Base-by-base conservation (phyloP, 106 monocot species). In the Dendrobium catenatum region DNA sequence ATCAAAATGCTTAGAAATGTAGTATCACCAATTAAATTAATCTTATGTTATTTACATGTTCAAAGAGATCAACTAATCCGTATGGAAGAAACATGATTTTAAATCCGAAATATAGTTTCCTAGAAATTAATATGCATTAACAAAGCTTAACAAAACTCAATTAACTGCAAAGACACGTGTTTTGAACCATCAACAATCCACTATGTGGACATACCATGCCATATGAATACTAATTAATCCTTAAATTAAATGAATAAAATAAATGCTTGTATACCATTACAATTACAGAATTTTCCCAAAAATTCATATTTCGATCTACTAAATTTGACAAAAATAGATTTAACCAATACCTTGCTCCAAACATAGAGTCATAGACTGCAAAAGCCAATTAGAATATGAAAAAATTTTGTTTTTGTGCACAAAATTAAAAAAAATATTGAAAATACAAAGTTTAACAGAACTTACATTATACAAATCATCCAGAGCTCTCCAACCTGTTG, bases 401-500 rank as follows among this genome's bases (percentile, higher is more conserved):
- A n/a, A n/a, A n/a, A n/a, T n/a, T n/a, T n/a, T 6, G n/a, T 20
- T 61, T 51, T 61, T 61, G n/a, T 61, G n/a, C 22, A 20, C 61
- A 61, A 19, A 51, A 51, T 11, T 11, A 16, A 51, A 3, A 3
- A 37, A 37, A 33, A 59, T 11, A 76, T 49, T 54, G 22, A 79
- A 74, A 26, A 31, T 47, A 67, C 7, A 64, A 26, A 80, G 68
- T 80, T 74, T 56, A 29, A 68, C 54, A 85, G 33, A 49, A 26
- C 84, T 78, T 87, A 94, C 97, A 83, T 88, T 94, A 79, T 98
- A 98, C 8, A 86, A 82, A 78, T 91, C 78, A 86, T 92, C 86
- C 68, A 98, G 68, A 81, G 79, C 80, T 55, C 70, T 83, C 97
- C 97, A 98, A 17, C 97, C 97, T n/a, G 97, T 94, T 72, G 90